Evolutionary conservation across 352 stramenopile genomes (phyloP), one percentile per base, ranked within the genome.

Genomic region (Phytophthora macrochlamydospora): DNA sequence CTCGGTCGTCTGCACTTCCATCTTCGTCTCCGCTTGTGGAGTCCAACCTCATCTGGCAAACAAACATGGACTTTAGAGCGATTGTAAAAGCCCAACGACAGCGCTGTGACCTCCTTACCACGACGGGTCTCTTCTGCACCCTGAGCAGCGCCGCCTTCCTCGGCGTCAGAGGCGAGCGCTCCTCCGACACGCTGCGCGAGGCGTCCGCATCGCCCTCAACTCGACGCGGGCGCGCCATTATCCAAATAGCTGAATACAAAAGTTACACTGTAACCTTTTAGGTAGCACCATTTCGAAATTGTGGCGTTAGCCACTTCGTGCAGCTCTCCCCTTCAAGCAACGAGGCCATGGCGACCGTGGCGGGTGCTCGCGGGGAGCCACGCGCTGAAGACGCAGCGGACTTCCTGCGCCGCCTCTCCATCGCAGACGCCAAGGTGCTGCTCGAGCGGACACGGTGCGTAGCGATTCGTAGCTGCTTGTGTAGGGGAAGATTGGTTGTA

Each of bases 351-450:
- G 51, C 37, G 52, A 77, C 29, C 13, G 44, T 18, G 37, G 14
- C 51, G 44, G 11, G n/a, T 9, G 46, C 53, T 29, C 32, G 51
- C 24, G 62, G 51, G 46, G 59, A 63, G 56, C 56, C 44, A 32
- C 48, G 62, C 18, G 53, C 53, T 35, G 67, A 74, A 2, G 62
- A 75, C 49, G 53, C 51, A 1, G 78, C 80, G 11, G 87, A 90
- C 35, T 93, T 95, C 63, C 65, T 96, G 58, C 81, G 85, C 13
- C 82, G 84, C 7, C 71, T 94, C 49, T 94, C 89, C 2, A 79
- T 96, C 5, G 89, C 87, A 12, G 89, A 95, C 52, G 89, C 87
- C 5, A 93, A 95, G 62, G 82, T 94, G 24, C 58, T 96, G 50
- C 74, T 96, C 4, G 84, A 95, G 42, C 74, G 75, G 29, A 93